Conservation (phyloP, 805 yeast species). For the Myxozyma melibiosi region DNA sequence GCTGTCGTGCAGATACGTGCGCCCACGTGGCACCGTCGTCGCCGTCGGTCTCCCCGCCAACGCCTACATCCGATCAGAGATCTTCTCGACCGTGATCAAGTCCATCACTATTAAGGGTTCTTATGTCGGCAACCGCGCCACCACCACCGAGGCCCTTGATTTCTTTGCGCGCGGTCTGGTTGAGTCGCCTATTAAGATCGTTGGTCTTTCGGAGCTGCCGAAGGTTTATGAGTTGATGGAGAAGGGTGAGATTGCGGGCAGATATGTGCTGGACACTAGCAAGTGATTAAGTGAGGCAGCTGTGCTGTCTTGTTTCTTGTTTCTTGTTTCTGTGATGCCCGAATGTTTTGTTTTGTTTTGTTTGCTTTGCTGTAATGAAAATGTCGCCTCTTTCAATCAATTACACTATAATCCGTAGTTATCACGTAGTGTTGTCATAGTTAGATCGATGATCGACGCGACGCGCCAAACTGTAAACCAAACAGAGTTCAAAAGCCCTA, state of each 20-base stretch:
- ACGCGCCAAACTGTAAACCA: too few relatives aligned
- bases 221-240: constrained; percentile 74
- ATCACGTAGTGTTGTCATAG: too few relatives aligned
- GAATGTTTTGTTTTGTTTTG: background rate
- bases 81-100: constrained; percentile 73
- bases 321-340: background rate
- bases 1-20: constrained; percentile 60
- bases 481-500: too few relatives aligned
- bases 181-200: constrained; percentile 72
- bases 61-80: constrained; percentile 69
- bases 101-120: constrained; percentile 76
- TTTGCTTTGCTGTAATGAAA: background rate
- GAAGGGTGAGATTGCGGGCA: constrained; percentile 81
- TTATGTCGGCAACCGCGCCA: constrained; percentile 87
- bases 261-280: constrained; percentile 81
- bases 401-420: too few relatives aligned
- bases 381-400: background rate
- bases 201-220: constrained; percentile 71
- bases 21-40: constrained; percentile 70
- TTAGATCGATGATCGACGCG: too few relatives aligned
- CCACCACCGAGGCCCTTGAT: constrained; percentile 77
- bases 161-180: constrained; percentile 73
- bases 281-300: constrained; percentile 39
- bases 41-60: constrained; percentile 79
- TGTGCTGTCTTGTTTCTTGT: background rate